These are phyloP conservation scores for Physocladia obscura DNA, from an alignment of 192 early-diverging fungal genomes.

Conservation along the genomic window DNA sequence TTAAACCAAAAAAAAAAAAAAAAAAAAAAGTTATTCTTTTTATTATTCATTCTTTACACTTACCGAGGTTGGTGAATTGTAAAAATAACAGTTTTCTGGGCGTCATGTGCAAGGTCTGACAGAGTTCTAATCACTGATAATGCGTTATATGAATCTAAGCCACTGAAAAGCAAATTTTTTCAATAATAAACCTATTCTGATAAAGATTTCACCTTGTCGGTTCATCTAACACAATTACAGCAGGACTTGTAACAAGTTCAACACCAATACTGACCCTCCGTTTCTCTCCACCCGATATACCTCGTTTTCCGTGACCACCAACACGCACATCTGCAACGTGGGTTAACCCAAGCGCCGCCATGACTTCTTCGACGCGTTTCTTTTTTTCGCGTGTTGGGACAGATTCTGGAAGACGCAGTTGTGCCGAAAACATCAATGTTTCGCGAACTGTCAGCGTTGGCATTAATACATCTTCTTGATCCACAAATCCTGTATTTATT, in stretches of 20 bases:
- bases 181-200: background rate
- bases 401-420: conserved; percentile 66
- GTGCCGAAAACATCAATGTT: conserved; percentile 74
- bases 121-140: conserved; percentile 64
- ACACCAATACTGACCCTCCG: conserved; percentile 61
- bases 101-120: conserved; percentile 56
- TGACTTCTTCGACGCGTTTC: conserved; percentile 64
- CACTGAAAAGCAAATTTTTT: conserved; percentile 35
- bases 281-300: conserved; percentile 57
- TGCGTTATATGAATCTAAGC: conserved; percentile 60
- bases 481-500: conserved; percentile 37
- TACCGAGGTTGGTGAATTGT: conserved; percentile 88
- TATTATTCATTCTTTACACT: background rate
- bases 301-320: conserved; percentile 39
- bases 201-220: conserved; percentile 38
- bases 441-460: conserved; percentile 74
- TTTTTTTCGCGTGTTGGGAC: conserved; percentile 50
- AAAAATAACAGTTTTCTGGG: conserved; percentile 73
- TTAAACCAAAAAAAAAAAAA: conserved; percentile 67
- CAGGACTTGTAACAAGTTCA: conserved; percentile 56
- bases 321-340: conserved; percentile 58
- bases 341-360: conserved; percentile 65
- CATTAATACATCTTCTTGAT: conserved; percentile 55
- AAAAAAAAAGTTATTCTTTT: too few species aligned
- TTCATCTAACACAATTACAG: conserved; percentile 56